A percentile compares a stretch with the other conserved stretches of the same genome.
Evolutionary conservation across 768 basidiomycete genomes (phyloP).

Genomic region (Flagelloscypha sp.): DNA sequence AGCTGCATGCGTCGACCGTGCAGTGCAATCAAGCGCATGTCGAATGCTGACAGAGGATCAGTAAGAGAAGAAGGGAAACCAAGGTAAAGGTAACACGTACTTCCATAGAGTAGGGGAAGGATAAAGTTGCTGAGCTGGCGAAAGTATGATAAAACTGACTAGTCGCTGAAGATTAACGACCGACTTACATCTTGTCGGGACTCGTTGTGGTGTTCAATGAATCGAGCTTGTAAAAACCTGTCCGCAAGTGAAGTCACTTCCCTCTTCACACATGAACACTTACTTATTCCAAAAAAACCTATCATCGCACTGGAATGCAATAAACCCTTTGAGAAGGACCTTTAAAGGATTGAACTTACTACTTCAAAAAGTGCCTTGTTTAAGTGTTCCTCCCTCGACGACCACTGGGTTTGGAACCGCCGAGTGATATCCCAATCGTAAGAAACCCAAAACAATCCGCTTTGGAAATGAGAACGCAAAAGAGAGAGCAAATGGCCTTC

Average conservation of each 20-base stretch:
- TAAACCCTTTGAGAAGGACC: constrained; percentile 1
- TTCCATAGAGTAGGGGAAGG: constrained; percentile 90
- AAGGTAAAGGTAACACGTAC: constrained; percentile 40
- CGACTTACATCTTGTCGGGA: constrained; percentile 58
- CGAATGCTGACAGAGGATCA: constrained; percentile 55
- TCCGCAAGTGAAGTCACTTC: not conserved
- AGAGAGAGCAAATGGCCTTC: constrained; percentile 85
- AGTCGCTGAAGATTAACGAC: not conserved
- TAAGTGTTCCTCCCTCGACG: constrained; percentile 39
- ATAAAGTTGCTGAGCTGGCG: constrained; percentile 79
- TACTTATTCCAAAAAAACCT: constrained; percentile 98
- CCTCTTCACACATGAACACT: constrained; percentile 11
- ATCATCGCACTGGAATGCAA: constrained; percentile 65
- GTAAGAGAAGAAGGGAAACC: constrained; percentile 5
- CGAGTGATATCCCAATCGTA: constrained; percentile 89
- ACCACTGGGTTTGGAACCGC: constrained; percentile 77
- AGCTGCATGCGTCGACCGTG: constrained; percentile 76
- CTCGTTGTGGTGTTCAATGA: constrained; percentile 49
- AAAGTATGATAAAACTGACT: constrained; percentile 6
- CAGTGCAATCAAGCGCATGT: constrained; percentile 65
- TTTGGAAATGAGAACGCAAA: constrained; percentile 72
- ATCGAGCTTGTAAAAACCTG: constrained; percentile 48
- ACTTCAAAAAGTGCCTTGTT: constrained; percentile 67
- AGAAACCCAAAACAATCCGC: constrained; percentile 82
- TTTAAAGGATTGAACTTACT: constrained; percentile 37